phyloP scores from a whole-genome alignment of 2,329 filamentous ascomycete genomes.

The Rhynchosporium secalis region DNA sequence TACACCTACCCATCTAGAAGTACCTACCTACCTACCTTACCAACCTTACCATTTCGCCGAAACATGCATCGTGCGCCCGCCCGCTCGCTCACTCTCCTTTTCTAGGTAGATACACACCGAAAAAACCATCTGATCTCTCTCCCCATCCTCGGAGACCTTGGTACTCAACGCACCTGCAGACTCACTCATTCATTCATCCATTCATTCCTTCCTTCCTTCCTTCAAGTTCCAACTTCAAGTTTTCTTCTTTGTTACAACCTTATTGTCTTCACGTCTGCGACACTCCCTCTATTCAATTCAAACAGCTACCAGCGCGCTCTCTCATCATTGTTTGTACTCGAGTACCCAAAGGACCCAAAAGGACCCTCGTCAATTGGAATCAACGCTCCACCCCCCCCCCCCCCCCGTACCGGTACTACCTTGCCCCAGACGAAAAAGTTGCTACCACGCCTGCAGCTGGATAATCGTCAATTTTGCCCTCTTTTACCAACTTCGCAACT shows the following conservation, averaged over 20 bases:
- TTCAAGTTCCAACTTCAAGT: neutral
- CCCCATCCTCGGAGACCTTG: neutral
- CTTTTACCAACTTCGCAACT: neutral
- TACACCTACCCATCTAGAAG: neutral
- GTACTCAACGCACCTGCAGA: neutral
- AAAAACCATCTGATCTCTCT: conserved; percentile 1
- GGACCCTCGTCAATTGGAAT: neutral
- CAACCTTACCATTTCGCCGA: no score
- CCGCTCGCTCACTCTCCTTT: no score
- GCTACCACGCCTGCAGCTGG: conserved; percentile 11
- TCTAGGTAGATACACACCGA: neutral
- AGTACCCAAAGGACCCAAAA: neutral
- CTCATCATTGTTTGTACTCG: neutral
- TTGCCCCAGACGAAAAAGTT: neutral
- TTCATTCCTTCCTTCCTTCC: neutral
- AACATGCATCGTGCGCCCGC: no score
- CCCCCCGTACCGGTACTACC: neutral
- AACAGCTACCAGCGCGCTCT: neutral
- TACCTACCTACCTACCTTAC: neutral
- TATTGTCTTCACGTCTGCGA: conserved; percentile 4
- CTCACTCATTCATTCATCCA: neutral
- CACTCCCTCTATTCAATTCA: neutral
- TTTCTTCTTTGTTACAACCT: neutral
- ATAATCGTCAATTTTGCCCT: conserved; percentile 10
- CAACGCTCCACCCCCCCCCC: conserved; percentile 4